phyloP scores from a whole-genome alignment of 495 filamentous ascomycete genomes.

The Xylaria cubensis region DNA sequence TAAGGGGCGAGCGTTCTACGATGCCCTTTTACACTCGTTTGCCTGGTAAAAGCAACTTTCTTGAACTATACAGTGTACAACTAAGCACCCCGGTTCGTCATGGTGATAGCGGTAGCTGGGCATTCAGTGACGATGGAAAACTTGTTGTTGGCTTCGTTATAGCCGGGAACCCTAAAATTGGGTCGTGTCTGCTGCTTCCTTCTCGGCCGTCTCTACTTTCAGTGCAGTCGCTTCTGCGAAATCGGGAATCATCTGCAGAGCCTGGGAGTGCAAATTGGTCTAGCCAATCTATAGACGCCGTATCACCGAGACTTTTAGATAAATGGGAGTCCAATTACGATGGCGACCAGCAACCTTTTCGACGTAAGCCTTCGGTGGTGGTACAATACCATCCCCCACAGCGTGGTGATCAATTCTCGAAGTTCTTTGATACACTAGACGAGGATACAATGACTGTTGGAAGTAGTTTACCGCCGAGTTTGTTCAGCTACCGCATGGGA shows the following conservation, averaged over 20 bases:
- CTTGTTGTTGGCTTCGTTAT: slow-evolving; percentile 15
- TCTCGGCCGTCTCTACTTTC: background rate
- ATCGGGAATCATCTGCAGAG: background rate
- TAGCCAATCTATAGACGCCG: background rate
- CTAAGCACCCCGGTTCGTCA: background rate
- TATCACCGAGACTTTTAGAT: slow-evolving; percentile 42
- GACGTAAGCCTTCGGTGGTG: slow-evolving; percentile 43
- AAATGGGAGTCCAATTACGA: slow-evolving; percentile 59
- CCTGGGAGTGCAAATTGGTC: background rate
- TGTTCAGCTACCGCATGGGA: slow-evolving; percentile 11
- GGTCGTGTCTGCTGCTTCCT: slow-evolving; percentile 18
- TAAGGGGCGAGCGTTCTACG: slow-evolving; percentile 9
- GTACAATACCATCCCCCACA: slow-evolving; percentile 55
- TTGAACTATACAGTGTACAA: slow-evolving; percentile 11
- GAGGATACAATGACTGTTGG: slow-evolving; percentile 18
- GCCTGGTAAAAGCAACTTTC: slow-evolving; percentile 13
- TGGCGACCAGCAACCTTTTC: slow-evolving; percentile 53
- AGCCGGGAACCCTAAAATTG: slow-evolving; percentile 9
- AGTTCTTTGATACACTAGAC: background rate
- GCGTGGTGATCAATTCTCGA: slow-evolving; percentile 50
- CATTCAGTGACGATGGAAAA: background rate
- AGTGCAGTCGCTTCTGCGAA: background rate
- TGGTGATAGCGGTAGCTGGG: slow-evolving; percentile 21
- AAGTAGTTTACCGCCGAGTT: slow-evolving; percentile 17
- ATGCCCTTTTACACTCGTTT: slow-evolving; percentile 17